Base-by-base conservation (phyloP, 1,284 basidiomycete species). In the Testicularia cyperi region DNA sequence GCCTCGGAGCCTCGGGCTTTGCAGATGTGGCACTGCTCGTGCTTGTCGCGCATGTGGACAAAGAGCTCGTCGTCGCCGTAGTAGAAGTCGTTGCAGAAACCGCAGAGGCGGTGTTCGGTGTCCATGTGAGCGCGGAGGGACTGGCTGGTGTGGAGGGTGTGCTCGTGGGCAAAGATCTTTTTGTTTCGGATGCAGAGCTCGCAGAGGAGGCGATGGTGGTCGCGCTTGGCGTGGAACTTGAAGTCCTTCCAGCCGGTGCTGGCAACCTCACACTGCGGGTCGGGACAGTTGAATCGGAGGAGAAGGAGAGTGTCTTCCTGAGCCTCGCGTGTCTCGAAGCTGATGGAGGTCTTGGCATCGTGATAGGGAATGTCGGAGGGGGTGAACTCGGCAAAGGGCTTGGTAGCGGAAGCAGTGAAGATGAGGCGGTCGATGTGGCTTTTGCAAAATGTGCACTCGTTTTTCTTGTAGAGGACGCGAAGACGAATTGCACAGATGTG, bases 1-100 rank as follows among this genome's bases (percentile, higher is more conserved):
- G 66, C 66, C 24, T 69, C 72, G 34, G 37, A 49, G 8, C 70
- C 64, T 5, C 45, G 31, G 0, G 60, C 53, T 42, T 75, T 72
- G 78, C 95, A 98, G 22, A 98, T 80, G 71, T 95, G 95, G 77
- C 95, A 98, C 73, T 98, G 92, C 76, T 98, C 94, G 79, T 98
- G 94, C 35, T 80, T 81, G 72, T 92, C 87, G 33, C 92, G 84
- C 87, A 96, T 92, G 78, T 98, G 95, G 27, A 85, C 80, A 75
- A 87, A 96, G n/a, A 97, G 79, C 73, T 94, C 91, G 71, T 98
- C 94, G 49, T 88, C 86, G 22, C 86, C 81, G 77, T 94, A 96
- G 81, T 88, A 94, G 65, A 88, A 90, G 66, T 88, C 85, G 21
- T 84, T 83, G 72, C 94, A 97, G 78, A 96, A 98, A 68, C 86